Evolutionary conservation across 768 basidiomycete species (phyloP), one percentile per base, ranked within the genome.

Genomic region (Psilocybe cyanescens): DNA sequence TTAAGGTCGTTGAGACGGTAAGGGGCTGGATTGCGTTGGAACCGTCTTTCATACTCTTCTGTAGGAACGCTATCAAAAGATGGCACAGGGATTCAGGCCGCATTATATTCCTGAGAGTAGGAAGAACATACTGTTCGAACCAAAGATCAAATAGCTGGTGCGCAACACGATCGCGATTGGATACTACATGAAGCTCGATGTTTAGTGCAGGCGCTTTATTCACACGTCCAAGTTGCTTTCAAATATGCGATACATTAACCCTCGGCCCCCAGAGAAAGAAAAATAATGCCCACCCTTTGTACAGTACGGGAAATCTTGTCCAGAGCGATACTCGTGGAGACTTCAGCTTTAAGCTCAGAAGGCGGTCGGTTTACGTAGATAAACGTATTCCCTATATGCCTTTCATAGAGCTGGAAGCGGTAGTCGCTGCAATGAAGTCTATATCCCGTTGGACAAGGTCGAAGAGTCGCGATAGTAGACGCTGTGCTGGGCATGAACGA

Each of bases 111-210:
- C 33, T 35, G 33, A 35, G 11, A n/a, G 4, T 35, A 52, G 7
- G 8, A 47, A 5, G 33, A 7, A 75, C 87, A 71, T 70, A 88
- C 88, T 87, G 84, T 37, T 88, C 85, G 67, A 87, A 86, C 74
- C 86, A 86, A 35, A 89, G 68, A 67, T 90, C 88, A 63, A 90
- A 89, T 0, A 86, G 68, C 71, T 88, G 86, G 66, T 88, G 86
- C 0, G 87, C 85, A 2, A 87, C 75, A 8, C 86, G 81, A 69
- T 89, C 88, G 11, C 87, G 76, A 67, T 89, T 88, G 0, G 88
- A 89, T 8, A 89, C 82, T 3, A 90, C 88, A 67, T 89, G 88
- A 7, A 89, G 78, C 62, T 90, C 88, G 39, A 89, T 79, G 5
- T 77, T 78, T 9, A 74, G 72, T 0, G 87, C 78, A 0, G 86